These are phyloP conservation scores for Spiraea crenata DNA, from an alignment of 331 rosid species.

Conservation along the genomic window DNA sequence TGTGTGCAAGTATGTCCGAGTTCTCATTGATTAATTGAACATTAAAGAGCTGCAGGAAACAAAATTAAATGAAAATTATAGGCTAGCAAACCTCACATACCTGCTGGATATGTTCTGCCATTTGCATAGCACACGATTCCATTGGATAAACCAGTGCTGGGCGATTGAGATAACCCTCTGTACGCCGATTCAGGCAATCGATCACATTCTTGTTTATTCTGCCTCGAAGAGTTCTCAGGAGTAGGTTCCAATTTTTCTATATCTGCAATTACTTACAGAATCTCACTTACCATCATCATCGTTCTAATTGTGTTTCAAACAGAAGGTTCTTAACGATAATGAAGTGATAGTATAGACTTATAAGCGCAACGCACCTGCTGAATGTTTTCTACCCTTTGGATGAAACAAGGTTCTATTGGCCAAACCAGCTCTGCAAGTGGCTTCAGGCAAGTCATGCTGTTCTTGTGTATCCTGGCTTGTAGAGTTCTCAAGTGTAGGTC, in stretches of 20 bases:
- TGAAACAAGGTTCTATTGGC: slow-evolving; percentile 16
- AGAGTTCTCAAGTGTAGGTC: slow-evolving; percentile 31
- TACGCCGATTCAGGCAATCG: slow-evolving; percentile 27
- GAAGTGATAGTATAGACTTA: slow-evolving; percentile 6
- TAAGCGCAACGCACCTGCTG: slow-evolving; percentile 37
- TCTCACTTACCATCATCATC: slow-evolving; percentile 40
- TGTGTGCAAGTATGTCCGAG: not conserved
- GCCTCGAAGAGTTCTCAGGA: slow-evolving; percentile 23
- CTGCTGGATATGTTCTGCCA: slow-evolving; percentile 35
- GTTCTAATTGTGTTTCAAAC: slow-evolving; percentile 47
- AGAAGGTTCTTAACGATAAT: slow-evolving; percentile 7
- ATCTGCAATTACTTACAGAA: slow-evolving; percentile 53
- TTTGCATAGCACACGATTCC: slow-evolving; percentile 20
- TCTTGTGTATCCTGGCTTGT: slow-evolving; percentile 30
- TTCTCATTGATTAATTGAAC: not conserved
- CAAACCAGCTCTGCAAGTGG: slow-evolving; percentile 24
- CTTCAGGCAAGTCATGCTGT: slow-evolving; percentile 31
- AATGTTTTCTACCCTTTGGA: slow-evolving; percentile 29
- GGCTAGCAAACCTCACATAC: slow-evolving; percentile 30
- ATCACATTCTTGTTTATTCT: slow-evolving; percentile 35
- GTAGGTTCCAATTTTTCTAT: slow-evolving; percentile 27
- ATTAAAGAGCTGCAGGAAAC: not conserved
- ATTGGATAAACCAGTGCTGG: slow-evolving; percentile 13
- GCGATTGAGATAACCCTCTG: slow-evolving; percentile 26
- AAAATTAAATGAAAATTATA: not conserved